These are phyloP conservation scores for Cyberlindnera mycetangii DNA, from an alignment of 805 yeast species.

Conservation along the genomic window DNA sequence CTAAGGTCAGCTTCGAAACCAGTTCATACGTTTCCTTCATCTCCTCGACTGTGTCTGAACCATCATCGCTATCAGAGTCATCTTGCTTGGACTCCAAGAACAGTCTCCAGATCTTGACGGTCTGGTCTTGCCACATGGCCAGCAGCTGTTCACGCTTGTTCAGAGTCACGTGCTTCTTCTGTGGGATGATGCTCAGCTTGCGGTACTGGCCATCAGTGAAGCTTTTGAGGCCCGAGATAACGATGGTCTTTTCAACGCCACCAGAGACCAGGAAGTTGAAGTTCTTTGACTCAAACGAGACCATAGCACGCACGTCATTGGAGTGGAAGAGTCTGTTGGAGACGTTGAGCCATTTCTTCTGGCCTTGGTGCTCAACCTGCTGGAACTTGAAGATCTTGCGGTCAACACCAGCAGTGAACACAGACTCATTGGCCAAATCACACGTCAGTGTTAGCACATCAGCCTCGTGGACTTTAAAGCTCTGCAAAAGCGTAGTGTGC, in stretches of 20 bases:
- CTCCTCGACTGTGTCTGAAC: constrained; percentile 20
- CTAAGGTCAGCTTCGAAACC: constrained; percentile 60
- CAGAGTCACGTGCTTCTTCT: constrained; percentile 47
- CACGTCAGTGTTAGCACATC: constrained; percentile 76
- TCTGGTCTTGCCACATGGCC: constrained; percentile 78
- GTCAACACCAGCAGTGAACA: constrained; percentile 92
- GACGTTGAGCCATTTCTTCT: constrained; percentile 73
- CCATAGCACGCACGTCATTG: constrained; percentile 78
- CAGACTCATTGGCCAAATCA: constrained; percentile 55
- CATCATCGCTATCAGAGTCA: constrained; percentile 14
- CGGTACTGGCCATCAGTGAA: constrained; percentile 70
- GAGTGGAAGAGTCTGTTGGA: constrained; percentile 80
- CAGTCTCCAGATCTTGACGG: constrained; percentile 76
- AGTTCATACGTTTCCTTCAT: constrained; percentile 46
- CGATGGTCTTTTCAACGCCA: constrained; percentile 73
- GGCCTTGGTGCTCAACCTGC: constrained; percentile 15
- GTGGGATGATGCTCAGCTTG: constrained; percentile 65
- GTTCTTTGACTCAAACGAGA: constrained; percentile 65
- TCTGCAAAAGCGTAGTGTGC: constrained; percentile 72
- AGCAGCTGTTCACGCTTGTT: constrained; percentile 49
- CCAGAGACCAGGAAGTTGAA: constrained; percentile 73
- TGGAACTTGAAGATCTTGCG: constrained; percentile 77
- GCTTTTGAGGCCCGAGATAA: constrained; percentile 57
- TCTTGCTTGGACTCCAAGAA: constrained; percentile 29
- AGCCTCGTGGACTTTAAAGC: constrained; percentile 83